Evolutionary conservation across 768 basidiomycete genomes (phyloP).

Genomic region (Tricholoma hemisulphureum): DNA sequence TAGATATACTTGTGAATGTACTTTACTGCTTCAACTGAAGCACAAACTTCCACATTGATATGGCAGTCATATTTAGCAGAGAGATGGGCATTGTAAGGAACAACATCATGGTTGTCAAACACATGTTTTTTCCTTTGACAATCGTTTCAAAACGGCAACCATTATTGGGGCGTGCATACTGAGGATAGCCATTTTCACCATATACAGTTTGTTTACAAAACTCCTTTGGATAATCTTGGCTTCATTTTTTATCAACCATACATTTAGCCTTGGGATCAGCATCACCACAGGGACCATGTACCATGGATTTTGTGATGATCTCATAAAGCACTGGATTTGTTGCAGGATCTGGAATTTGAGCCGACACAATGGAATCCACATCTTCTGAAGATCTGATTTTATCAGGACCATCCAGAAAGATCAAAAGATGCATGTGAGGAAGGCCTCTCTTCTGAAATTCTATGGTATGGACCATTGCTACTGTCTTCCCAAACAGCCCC

Average conservation of each 20-base stretch:
- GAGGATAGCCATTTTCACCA: constrained; percentile 40
- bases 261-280: constrained; percentile 26
- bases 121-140: constrained; percentile 15
- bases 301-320: constrained; percentile 35
- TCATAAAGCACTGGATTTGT: constrained; percentile 30
- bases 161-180: constrained; percentile 35
- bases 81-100: constrained; percentile 40
- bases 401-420: constrained; percentile 34
- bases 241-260: constrained; percentile 36
- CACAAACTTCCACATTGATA: constrained; percentile 43
- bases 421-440: constrained; percentile 49
- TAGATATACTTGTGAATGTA: constrained; percentile 46
- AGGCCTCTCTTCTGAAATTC: constrained; percentile 57
- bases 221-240: constrained; percentile 37
- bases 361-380: constrained; percentile 40
- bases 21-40: constrained; percentile 35
- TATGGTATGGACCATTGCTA: constrained; percentile 38
- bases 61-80: constrained; percentile 36
- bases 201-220: constrained; percentile 17
- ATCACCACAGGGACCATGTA: constrained; percentile 40
- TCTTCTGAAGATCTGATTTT: constrained; percentile 32
- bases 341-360: constrained; percentile 39
- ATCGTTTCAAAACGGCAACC: too few relatives aligned
- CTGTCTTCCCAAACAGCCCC: neutral
- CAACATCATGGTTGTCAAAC: constrained; percentile 41